Conservation (phyloP, 2,329 filamentous ascomycete genomes). For the Monilinia fructigena region DNA sequence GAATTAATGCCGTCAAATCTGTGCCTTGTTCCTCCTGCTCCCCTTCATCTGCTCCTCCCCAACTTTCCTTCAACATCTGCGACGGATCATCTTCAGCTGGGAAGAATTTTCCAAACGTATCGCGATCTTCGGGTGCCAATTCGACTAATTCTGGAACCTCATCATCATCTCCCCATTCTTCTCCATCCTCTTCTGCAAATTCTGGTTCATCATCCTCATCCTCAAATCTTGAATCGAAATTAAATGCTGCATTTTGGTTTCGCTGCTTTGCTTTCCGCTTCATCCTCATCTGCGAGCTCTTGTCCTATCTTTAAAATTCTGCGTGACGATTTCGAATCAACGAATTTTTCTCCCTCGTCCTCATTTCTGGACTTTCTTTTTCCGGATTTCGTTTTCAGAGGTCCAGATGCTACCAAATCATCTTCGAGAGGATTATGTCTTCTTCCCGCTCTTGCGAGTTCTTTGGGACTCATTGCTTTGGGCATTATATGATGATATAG, state of each 20-base stretch:
- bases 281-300: constrained; percentile 82
- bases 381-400: constrained; percentile 70
- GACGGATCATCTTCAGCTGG: constrained; percentile 58
- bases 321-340: constrained; percentile 84
- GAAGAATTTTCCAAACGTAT: constrained; percentile 88
- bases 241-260: constrained; percentile 66
- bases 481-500: constrained; percentile 58
- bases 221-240: constrained; percentile 74
- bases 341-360: constrained; percentile 65
- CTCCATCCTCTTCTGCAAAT: constrained; percentile 51
- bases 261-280: constrained; percentile 47
- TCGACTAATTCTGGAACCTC: constrained; percentile 71
- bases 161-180: constrained; percentile 78
- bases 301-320: constrained; percentile 89
- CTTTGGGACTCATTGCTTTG: constrained; percentile 64
- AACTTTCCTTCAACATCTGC: constrained; percentile 34
- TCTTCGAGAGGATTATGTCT: constrained; percentile 90
- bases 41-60: constrained; percentile 42
- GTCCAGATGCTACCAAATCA: constrained; percentile 71
- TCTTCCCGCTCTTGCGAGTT: constrained; percentile 57
- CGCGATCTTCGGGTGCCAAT: constrained; percentile 83
- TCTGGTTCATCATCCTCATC: constrained; percentile 51
- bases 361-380: constrained; percentile 64
- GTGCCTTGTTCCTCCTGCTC: constrained; percentile 54
- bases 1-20: constrained; percentile 88